Base-by-base conservation (phyloP, 192 early-diverging fungal genomes). In the Coemansia sp. region DNA sequence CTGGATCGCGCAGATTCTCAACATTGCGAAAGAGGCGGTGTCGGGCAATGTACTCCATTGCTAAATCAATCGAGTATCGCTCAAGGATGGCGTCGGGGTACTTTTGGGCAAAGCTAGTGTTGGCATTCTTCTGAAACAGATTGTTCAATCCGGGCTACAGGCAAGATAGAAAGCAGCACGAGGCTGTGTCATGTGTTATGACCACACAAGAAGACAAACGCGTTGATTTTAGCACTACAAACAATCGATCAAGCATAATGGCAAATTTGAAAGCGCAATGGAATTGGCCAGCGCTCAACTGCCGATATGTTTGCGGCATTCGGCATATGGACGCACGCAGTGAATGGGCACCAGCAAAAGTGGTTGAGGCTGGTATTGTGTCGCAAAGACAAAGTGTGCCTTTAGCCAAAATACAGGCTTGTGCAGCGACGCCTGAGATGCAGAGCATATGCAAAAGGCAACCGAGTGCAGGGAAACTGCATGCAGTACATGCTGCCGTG, bases 61-160 rank as follows among this genome's bases (percentile, higher is more conserved):
- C 84, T 15, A 91, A 75, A 19, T 90, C 88, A 65, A 89, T 88
- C 10, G 93, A 95, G 62, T 93, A 87, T 54, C 84, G 88, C 72
- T 98, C 95, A 6, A 98, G 84, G 1, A 96, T 91, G 12, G 94
- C 94, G 60, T 93, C 86, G 49, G 89, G 87, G 66, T 93, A 95
- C 50, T 71, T 69, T 40, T 76, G 70, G 0, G 92, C 91, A 3
- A 94, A 55, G 1, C 90, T 85, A 11, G 94, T 90, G 58, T 88
- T 79, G 14, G 91, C 86, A 72, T 96, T 94, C 28, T 92, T 88
- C 77, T 97, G 90, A 64, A 89, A 98, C 5, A 93, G 78, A 58
- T 98, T 98, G 82, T 95, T 96, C 28, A 89, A 73, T 14, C 95
- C 95, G 6, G 95, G 94, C 75, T 78, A 89, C 54, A 68, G 11